A percentile compares a stretch with the other conserved stretches of the same genome.
phyloP scores from a whole-genome alignment of 306 rosid genomes.

The Rubus parviflorus region DNA sequence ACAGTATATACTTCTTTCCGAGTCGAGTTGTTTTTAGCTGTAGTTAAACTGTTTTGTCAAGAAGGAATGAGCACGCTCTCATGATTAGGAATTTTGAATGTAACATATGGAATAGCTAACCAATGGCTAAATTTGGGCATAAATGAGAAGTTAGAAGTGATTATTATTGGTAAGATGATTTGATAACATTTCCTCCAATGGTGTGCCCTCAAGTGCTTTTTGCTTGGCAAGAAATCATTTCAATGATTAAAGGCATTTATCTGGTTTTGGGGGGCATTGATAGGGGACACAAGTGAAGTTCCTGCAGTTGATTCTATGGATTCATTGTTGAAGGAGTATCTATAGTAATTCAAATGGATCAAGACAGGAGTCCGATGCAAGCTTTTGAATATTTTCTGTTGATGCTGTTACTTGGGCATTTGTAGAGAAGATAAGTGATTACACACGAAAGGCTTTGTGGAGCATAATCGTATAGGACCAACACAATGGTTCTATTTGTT shows the following conservation, averaged over 20 bases:
- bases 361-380: neutral
- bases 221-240: neutral
- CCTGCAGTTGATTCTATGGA: neutral
- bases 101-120: neutral
- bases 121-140: neutral
- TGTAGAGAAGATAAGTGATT: neutral
- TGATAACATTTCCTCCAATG: neutral
- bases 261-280: neutral
- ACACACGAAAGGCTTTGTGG: too few relatives aligned
- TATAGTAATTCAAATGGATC: neutral
- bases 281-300: neutral
- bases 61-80: neutral
- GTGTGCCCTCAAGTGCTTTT: neutral
- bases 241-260: neutral
- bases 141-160: too few relatives aligned
- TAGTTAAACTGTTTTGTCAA: neutral
- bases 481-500: too few relatives aligned
- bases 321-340: neutral
- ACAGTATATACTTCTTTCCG: neutral
- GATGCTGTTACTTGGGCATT: neutral
- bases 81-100: neutral
- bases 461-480: neutral
- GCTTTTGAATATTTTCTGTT: constrained; percentile 1
- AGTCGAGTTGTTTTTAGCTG: neutral
- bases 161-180: too few relatives aligned